These are phyloP conservation scores for Boechera stricta DNA, from an alignment of 345 rosid genomes.

Conservation along the genomic window DNA sequence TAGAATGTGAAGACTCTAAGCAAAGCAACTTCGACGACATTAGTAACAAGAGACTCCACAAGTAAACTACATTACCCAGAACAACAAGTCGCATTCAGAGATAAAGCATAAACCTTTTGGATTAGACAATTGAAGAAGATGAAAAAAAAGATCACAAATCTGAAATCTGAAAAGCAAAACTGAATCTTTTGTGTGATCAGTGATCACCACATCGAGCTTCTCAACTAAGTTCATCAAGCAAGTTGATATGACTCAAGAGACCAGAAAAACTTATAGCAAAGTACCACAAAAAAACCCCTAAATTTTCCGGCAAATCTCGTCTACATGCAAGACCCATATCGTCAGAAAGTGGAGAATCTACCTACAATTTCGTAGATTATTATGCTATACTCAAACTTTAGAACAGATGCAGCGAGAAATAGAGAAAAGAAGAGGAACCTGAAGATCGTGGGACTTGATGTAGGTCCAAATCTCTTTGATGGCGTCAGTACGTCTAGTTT, in stretches of 20 bases:
- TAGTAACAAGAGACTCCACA: neutral
- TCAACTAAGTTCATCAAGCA: neutral
- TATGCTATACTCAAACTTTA: conserved; percentile 9
- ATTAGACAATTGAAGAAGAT: neutral
- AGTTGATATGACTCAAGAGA: neutral
- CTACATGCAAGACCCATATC: conserved; percentile 12
- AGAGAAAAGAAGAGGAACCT: conserved; percentile 53
- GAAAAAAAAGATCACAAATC: neutral
- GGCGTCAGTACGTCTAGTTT: conserved; percentile 68
- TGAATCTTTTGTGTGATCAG: neutral
- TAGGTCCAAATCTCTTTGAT: conserved; percentile 80
- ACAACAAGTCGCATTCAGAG: neutral
- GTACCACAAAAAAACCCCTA: neutral
- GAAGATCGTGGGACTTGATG: conserved; percentile 75
- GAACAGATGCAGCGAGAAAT: neutral
- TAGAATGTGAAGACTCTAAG: conserved; percentile 10
- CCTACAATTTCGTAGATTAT: neutral
- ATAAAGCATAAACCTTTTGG: neutral
- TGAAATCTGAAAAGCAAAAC: neutral
- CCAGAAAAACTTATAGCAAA: too few relatives aligned
- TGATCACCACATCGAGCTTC: neutral
- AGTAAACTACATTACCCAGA: neutral
- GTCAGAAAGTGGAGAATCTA: neutral
- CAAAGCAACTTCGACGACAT: neutral
- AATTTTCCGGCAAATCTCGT: neutral